Conservation (phyloP, 1,139 yeast species). For the Diutina neorugosa region DNA sequence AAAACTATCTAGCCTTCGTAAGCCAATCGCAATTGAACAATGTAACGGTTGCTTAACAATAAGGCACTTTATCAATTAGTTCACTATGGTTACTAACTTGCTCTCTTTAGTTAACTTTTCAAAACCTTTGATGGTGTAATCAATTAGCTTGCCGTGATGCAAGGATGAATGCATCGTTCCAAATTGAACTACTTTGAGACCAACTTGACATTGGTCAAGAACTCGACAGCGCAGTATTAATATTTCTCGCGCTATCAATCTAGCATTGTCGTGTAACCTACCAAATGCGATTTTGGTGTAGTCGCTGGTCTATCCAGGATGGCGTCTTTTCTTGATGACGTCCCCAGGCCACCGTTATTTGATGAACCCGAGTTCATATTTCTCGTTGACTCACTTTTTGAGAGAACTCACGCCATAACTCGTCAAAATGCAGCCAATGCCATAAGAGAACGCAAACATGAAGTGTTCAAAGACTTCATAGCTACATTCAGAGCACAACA, state of each 20-base stretch:
- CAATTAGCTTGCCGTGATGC: too few relatives aligned
- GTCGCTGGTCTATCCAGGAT: not conserved
- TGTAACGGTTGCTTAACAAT: too few relatives aligned
- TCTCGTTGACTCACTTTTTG: not conserved
- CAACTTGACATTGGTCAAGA: too few relatives aligned
- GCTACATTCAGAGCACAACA: slow-evolving; percentile 50
- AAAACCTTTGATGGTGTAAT: too few relatives aligned
- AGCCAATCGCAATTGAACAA: too few relatives aligned
- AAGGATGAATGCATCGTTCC: too few relatives aligned
- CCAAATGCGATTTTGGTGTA: not conserved
- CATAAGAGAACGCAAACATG: not conserved
- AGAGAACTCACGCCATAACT: not conserved
- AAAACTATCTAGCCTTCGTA: too few relatives aligned
- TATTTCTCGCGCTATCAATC: not conserved
- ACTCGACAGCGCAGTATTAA: too few relatives aligned
- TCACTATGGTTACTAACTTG: too few relatives aligned
- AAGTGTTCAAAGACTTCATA: slow-evolving; percentile 26
- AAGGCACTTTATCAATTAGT: too few relatives aligned
- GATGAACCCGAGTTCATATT: slow-evolving; percentile 2
- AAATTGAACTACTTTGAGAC: too few relatives aligned
- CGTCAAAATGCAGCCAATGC: not conserved
- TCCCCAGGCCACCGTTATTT: not conserved
- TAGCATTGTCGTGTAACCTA: not conserved
- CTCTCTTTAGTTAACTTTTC: too few relatives aligned
- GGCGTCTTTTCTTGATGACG: not conserved